Evolutionary conservation across 768 basidiomycete species (phyloP).

Genomic region (Tylopilus rubrobrunneus): DNA sequence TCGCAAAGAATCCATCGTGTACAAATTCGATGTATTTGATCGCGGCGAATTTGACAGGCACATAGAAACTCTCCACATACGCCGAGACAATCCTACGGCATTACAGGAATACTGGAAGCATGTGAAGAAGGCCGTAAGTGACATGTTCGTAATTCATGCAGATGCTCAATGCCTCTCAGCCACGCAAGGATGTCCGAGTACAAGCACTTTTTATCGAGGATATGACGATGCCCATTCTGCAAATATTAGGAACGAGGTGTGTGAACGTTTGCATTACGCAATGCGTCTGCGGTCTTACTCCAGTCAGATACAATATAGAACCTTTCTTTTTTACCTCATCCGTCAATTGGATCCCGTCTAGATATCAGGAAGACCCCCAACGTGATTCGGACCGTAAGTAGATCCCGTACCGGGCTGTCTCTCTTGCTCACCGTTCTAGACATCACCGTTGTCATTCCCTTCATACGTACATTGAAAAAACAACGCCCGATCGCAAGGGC

Average conservation of each 20-base stretch:
- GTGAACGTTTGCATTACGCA: neutral
- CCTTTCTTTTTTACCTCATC: slow-evolving; percentile 45
- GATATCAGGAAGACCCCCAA: slow-evolving; percentile 37
- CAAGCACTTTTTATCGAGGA: slow-evolving; percentile 39
- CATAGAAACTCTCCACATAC: slow-evolving; percentile 7
- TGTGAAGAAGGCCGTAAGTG: slow-evolving; percentile 25
- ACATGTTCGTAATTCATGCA: neutral
- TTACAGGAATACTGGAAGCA: slow-evolving; percentile 27
- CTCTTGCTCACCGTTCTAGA: slow-evolving; percentile 25
- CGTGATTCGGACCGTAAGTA: slow-evolving; percentile 35
- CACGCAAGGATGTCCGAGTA: slow-evolving; percentile 24
- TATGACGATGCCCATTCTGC: slow-evolving; percentile 31
- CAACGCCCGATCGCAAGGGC: slow-evolving; percentile 18
- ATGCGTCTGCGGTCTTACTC: neutral
- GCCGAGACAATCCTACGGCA: slow-evolving; percentile 6
- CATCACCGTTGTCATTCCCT: slow-evolving; percentile 41
- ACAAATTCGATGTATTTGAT: slow-evolving; percentile 15
- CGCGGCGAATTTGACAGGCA: slow-evolving; percentile 17
- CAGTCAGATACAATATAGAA: slow-evolving; percentile 37
- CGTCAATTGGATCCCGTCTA: slow-evolving; percentile 38
- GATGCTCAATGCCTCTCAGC: slow-evolving; percentile 16
- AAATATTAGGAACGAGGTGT: slow-evolving; percentile 40
- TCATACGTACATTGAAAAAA: slow-evolving; percentile 35
- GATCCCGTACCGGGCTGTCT: neutral
- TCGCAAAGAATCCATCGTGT: slow-evolving; percentile 15